These are phyloP conservation scores for Psophocarpus tetragonolobus DNA, from an alignment of 306 rosid genomes.

Conservation along the genomic window DNA sequence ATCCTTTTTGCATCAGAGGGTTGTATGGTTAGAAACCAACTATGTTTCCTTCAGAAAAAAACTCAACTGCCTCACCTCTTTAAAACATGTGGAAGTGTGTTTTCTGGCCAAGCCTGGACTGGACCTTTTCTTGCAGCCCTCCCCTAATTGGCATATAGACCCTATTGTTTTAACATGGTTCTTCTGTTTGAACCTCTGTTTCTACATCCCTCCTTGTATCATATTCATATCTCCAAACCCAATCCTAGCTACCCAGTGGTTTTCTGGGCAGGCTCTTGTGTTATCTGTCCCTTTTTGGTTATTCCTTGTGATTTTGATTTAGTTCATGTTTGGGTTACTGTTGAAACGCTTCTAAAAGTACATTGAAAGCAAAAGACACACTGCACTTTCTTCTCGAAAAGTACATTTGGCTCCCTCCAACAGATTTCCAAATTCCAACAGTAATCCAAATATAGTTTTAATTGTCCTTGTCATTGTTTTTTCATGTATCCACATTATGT, in stretches of 20 bases:
- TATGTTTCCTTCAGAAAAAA: not conserved
- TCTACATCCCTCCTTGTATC: not conserved
- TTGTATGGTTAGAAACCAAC: not conserved
- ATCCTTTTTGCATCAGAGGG: not conserved
- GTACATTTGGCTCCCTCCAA: too few species aligned
- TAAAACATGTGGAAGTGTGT: not conserved
- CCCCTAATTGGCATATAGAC: not conserved
- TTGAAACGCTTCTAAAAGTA: too few species aligned
- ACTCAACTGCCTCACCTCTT: not conserved
- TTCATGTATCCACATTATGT: not conserved
- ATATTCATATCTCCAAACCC: too few species aligned
- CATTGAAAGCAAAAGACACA: too few species aligned
- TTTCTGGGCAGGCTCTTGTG: not conserved
- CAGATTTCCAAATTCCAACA: too few species aligned
- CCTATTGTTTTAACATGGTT: not conserved
- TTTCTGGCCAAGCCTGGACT: not conserved
- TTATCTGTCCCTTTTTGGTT: not conserved
- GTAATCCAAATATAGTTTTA: too few species aligned
- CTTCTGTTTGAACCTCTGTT: not conserved
- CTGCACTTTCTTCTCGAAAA: too few species aligned
- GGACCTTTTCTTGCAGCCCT: not conserved
- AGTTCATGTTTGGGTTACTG: too few species aligned
- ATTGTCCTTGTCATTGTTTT: not conserved
- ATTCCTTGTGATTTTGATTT: not conserved
- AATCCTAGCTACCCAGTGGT: not conserved